These are phyloP conservation scores for Ramalina peruviana DNA, from an alignment of 495 filamentous ascomycete species.

Conservation along the genomic window DNA sequence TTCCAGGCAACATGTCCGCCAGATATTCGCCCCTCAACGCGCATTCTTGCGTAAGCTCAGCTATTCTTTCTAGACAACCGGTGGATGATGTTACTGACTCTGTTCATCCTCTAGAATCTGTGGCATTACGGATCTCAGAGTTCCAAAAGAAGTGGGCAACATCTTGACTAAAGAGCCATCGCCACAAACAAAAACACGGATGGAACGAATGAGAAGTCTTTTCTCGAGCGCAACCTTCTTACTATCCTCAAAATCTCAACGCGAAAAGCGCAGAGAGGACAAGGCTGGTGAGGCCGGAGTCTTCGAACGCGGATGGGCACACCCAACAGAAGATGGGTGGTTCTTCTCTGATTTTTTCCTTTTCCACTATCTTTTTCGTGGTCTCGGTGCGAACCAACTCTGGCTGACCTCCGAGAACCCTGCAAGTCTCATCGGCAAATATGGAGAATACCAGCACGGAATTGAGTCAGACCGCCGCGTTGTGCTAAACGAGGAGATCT, in stretches of 20 bases:
- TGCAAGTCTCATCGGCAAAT: constrained; percentile 8
- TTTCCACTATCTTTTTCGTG: constrained; percentile 14
- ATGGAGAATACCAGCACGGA: constrained; percentile 13
- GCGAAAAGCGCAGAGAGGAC: neutral
- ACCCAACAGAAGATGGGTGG: constrained; percentile 9
- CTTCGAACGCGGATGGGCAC: neutral
- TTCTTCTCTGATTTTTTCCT: constrained; percentile 17
- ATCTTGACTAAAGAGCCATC: neutral
- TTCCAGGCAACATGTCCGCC: constrained; percentile 10
- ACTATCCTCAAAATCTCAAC: neutral
- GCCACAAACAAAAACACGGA: neutral
- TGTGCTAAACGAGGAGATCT: constrained; percentile 6
- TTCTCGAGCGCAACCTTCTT: neutral
- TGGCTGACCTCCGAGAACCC: constrained; percentile 12
- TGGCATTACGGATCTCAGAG: constrained; percentile 7
- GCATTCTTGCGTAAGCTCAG: constrained; percentile 5
- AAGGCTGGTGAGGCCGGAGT: neutral
- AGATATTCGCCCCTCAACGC: constrained; percentile 6
- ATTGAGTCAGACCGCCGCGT: constrained; percentile 8
- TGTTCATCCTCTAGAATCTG: neutral
- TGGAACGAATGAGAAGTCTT: neutral
- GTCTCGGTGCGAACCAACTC: constrained; percentile 5
- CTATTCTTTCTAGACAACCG: no score
- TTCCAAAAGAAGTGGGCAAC: neutral
- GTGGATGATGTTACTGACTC: no score